These are phyloP conservation scores for Coleophoma cylindrospora DNA, from an alignment of 2,329 filamentous ascomycete genomes.

Conservation along the genomic window DNA sequence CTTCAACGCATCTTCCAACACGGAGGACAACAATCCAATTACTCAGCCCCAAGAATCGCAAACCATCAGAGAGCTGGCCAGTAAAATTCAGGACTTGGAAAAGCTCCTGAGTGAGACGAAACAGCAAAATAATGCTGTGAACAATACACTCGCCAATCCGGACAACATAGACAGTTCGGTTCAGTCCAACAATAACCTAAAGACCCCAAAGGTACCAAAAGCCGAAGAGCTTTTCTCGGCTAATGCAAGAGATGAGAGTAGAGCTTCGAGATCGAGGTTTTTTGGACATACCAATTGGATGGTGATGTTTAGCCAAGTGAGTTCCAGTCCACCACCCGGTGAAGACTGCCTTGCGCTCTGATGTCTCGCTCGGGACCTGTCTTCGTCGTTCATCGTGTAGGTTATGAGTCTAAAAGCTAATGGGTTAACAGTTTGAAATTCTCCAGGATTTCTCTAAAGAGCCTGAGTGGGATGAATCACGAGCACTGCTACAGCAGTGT, in stretches of 20 bases:
- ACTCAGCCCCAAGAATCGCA: background rate
- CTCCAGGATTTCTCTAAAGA: conserved; percentile 1
- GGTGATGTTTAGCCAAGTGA: background rate
- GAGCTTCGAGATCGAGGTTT: background rate
- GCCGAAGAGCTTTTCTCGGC: background rate
- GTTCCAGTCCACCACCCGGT: background rate
- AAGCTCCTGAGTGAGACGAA: background rate
- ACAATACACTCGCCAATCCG: background rate
- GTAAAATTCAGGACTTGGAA: background rate
- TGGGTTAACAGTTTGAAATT: background rate
- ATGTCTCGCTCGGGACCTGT: too few relatives aligned
- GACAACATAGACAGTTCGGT: background rate
- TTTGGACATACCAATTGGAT: background rate
- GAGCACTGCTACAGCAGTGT: conserved; percentile 10
- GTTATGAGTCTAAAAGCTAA: background rate
- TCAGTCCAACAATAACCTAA: too few relatives aligned
- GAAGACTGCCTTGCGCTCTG: too few relatives aligned
- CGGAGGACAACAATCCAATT: background rate
- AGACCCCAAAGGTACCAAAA: background rate
- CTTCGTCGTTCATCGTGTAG: background rate
- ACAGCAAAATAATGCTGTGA: background rate
- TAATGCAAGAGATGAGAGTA: background rate
- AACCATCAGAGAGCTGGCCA: background rate
- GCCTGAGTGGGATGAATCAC: background rate
- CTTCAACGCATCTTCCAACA: background rate